A percentile compares a stretch with the other conserved stretches of the same genome.
Conservation (phyloP, 345 rosid species). For the Pelargonium nanum region DNA sequence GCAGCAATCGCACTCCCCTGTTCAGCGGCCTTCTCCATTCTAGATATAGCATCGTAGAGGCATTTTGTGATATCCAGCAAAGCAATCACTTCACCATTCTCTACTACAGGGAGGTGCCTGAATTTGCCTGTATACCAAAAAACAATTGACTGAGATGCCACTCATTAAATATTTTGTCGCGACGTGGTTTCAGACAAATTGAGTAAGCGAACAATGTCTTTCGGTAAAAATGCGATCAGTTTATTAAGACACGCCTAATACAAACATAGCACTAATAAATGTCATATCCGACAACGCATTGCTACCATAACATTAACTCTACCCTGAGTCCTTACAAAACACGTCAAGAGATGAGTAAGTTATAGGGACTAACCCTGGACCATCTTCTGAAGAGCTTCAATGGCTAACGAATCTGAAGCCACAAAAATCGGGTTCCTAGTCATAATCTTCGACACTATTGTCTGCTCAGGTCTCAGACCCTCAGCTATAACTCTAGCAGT, state of each 20-base stretch:
- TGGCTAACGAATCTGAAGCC: slow-evolving; percentile 69
- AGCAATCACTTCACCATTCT: slow-evolving; percentile 97
- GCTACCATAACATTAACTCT: not conserved
- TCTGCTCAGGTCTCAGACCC: slow-evolving; percentile 85
- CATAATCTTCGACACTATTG: slow-evolving; percentile 82
- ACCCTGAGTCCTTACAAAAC: not conserved
- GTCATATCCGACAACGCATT: too few relatives aligned
- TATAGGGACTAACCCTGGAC: slow-evolving; percentile 55
- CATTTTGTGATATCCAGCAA: slow-evolving; percentile 91
- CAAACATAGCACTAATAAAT: too few relatives aligned
- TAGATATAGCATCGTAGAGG: slow-evolving; percentile 89
- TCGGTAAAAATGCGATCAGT: too few relatives aligned
- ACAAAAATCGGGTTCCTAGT: slow-evolving; percentile 88
- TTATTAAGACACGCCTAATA: too few relatives aligned
- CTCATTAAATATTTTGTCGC: not conserved
- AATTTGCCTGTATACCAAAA: slow-evolving; percentile 53
- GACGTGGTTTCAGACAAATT: too few relatives aligned
- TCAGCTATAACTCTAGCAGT: slow-evolving; percentile 85
- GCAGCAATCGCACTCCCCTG: slow-evolving; percentile 95
- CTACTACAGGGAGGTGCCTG: slow-evolving; percentile 97
- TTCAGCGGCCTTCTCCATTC: slow-evolving; percentile 98
- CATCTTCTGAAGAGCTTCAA: slow-evolving; percentile 97
- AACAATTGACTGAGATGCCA: slow-evolving; percentile 5
- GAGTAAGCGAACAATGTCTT: too few relatives aligned
- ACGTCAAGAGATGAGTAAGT: too few relatives aligned